phyloP scores from a whole-genome alignment of 2,329 filamentous ascomycete genomes.

The Emergomyces pasteurianus region DNA sequence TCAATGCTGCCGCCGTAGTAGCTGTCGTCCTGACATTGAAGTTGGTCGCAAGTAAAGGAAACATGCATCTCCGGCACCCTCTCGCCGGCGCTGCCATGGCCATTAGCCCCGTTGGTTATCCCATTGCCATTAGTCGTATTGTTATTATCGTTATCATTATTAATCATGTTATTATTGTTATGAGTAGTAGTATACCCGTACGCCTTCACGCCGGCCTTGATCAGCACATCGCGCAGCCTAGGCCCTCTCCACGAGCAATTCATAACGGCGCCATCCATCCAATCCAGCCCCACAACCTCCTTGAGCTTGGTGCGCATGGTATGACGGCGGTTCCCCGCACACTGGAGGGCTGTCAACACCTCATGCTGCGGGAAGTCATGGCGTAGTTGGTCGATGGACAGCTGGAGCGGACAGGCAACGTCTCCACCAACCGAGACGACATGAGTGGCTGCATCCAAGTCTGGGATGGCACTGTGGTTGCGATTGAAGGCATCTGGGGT shows the following conservation, averaged over 20 bases:
- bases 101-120: background rate
- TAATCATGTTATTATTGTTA: background rate
- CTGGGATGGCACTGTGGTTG: constrained; percentile 45
- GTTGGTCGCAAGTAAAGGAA: constrained; percentile 44
- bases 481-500: constrained; percentile 44
- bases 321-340: constrained; percentile 49
- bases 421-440: constrained; percentile 39
- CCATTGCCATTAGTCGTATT: background rate
- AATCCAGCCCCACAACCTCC: constrained; percentile 49
- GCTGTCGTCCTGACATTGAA: constrained; percentile 43
- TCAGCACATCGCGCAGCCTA: constrained; percentile 41
- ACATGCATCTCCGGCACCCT: constrained; percentile 34
- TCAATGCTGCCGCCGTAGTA: constrained; percentile 48
- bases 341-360: constrained; percentile 47
- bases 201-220: constrained; percentile 30
- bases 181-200: background rate
- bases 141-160: background rate
- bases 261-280: constrained; percentile 50
- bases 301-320: constrained; percentile 49
- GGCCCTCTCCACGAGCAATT: constrained; percentile 48
- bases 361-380: constrained; percentile 41
- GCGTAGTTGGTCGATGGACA: constrained; percentile 37
- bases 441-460: constrained; percentile 32
- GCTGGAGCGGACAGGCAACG: constrained; percentile 32
- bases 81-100: background rate